A percentile compares a stretch with the other conserved stretches of the same genome.
Evolutionary conservation across 2,329 filamentous ascomycete genomes (phyloP).

Genomic region (Cryphonectria japonica): DNA sequence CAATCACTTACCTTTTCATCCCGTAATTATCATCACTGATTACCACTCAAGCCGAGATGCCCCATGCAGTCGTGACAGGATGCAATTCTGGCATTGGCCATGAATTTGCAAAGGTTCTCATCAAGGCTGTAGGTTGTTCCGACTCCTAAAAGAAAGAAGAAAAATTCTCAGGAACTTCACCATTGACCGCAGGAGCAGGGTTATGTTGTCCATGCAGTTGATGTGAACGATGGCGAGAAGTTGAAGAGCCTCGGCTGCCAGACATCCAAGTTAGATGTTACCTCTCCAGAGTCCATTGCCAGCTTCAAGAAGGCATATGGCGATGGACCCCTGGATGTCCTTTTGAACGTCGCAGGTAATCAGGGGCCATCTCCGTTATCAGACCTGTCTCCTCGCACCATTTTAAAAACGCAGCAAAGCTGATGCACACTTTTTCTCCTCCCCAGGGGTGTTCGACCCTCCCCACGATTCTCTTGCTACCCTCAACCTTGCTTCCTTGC

Average conservation of each 20-base stretch:
- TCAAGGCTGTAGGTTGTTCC: slow-evolving; percentile 28
- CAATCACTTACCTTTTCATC: neutral
- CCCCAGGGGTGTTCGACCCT: slow-evolving; percentile 38
- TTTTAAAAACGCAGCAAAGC: neutral
- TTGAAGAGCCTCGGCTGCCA: slow-evolving; percentile 28
- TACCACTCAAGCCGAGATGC: slow-evolving; percentile 33
- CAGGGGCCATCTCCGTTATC: neutral
- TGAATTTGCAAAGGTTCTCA: slow-evolving; percentile 37
- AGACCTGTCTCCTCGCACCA: neutral
- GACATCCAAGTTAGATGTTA: slow-evolving; percentile 27
- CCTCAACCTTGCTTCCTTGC: slow-evolving; percentile 40
- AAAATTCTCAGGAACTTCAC: neutral
- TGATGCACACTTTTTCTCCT: neutral
- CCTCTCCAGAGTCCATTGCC: slow-evolving; percentile 25
- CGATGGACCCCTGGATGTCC: slow-evolving; percentile 23
- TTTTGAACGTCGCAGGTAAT: slow-evolving; percentile 28
- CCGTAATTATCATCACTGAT: neutral
- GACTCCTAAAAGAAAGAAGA: neutral
- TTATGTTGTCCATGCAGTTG: slow-evolving; percentile 30
- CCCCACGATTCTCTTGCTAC: slow-evolving; percentile 26
- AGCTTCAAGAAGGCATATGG: slow-evolving; percentile 23
- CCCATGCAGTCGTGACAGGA: slow-evolving; percentile 45
- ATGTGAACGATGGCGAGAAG: slow-evolving; percentile 27
- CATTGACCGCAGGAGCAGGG: slow-evolving; percentile 18
- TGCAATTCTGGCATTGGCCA: slow-evolving; percentile 46